Evolutionary conservation across 108 stramenopile species (phyloP).

Genomic region (Pseudonitzschia pungens): DNA sequence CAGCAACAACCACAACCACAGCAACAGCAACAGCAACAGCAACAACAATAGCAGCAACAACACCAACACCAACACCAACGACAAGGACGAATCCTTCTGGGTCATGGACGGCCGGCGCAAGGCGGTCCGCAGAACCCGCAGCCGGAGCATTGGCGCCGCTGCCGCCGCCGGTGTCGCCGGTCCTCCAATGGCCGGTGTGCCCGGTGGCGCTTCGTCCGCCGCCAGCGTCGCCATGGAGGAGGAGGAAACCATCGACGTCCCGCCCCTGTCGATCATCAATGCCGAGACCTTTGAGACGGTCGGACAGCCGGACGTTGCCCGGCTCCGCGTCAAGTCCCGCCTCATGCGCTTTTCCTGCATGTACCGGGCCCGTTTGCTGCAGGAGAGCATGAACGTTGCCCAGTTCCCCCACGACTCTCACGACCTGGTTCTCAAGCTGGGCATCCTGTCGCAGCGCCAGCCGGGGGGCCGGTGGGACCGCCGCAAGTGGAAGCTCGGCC

Average conservation of each 20-base stretch:
- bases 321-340: conserved; percentile 18
- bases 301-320: conserved; percentile 42
- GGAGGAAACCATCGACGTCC: conserved; percentile 33
- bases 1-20: background rate
- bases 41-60: background rate
- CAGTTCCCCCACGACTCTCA: conserved; percentile 63
- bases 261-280: conserved; percentile 59
- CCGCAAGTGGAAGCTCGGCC: conserved; percentile 46
- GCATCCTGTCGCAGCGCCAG: conserved; percentile 44
- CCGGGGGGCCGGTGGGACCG: conserved; percentile 50
- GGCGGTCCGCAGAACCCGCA: background rate
- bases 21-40: background rate
- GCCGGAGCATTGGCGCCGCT: conserved; percentile 3
- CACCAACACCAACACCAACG: too few species aligned
- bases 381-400: conserved; percentile 44
- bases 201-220: conserved; percentile 28
- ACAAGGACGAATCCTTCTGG: conserved; percentile 1
- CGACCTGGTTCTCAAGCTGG: conserved; percentile 43
- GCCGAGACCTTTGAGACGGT: conserved; percentile 43
- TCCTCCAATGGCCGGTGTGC: background rate
- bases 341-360: conserved; percentile 49
- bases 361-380: conserved; percentile 46
- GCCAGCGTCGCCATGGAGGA: conserved; percentile 14
- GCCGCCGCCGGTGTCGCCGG: background rate
- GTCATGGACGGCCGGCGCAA: conserved; percentile 10